Base-by-base conservation (phyloP, 2,329 filamentous ascomycete species). In the Botrytis hyacinthi region DNA sequence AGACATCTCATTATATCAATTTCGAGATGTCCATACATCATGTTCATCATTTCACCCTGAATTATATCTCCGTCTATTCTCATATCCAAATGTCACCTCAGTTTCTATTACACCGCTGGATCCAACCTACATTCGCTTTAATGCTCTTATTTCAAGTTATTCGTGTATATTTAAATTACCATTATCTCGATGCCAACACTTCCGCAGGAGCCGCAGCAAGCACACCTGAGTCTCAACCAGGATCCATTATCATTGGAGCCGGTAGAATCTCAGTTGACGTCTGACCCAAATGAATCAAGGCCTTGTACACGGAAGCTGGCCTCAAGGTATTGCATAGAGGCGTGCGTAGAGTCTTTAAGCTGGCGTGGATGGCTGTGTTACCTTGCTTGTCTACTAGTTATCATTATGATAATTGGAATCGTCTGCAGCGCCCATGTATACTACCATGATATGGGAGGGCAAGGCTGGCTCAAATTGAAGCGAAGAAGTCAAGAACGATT, bases 371-470 rank as follows among this genome's bases (percentile, higher is more conserved):
- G 75, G 63, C 73, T 79, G 1, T 66, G 66, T 20, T 46, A 68
- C 16, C 67, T 78, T n/a, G 76, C 74, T 7, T 40, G 76, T 37
- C 16, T 77, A 12, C 62, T 77, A 22, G 29, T 79, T 16, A 54
- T 72, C 12, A 69, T 75, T 29, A 79, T 78, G 69, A 65, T 77
- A 35, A 57, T 78, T 44, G 77, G 79, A 14, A 73, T 80, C 20
- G 10, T 79, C 22, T 78, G 77, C 71, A 75, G 70, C 46, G 72
- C 76, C 29, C 79, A 80, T 62, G 61, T 76, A 40, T 78, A 79
- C 59, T 80, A 78, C 66, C 71, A 75, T 37, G 69, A 76, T 35
- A 75, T 78, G 44, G 77, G 78, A 60, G 78, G 78, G 4, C 77
- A 78, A 61, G 78, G 78, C 3, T 80, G 73, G 65, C 66, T 78